These are phyloP conservation scores for Aspergillus sclerotioniger DNA, from an alignment of 495 filamentous ascomycete species.

Conservation along the genomic window DNA sequence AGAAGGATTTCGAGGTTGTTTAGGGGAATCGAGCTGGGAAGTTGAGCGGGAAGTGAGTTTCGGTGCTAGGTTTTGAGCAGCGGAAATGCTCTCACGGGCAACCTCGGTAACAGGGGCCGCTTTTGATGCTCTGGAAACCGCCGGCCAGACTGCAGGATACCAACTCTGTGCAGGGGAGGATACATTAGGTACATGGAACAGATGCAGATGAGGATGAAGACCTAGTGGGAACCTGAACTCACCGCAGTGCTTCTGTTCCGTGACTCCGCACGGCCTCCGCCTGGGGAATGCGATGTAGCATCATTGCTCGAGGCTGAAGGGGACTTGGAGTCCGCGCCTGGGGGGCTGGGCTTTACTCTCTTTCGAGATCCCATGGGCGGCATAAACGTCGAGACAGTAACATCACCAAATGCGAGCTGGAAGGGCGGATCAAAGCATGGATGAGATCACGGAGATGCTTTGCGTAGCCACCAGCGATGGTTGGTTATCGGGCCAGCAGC, in stretches of 20 bases:
- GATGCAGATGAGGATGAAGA: neutral
- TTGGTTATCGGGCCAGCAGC: constrained; percentile 1
- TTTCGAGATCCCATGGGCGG: constrained; percentile 61
- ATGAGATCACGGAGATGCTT: neutral
- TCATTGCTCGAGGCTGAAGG: constrained; percentile 26
- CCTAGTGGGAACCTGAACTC: constrained; percentile 17
- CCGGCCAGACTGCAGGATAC: constrained; percentile 63
- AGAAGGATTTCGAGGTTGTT: constrained; percentile 31
- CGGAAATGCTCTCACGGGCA: constrained; percentile 74
- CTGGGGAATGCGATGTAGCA: constrained; percentile 21
- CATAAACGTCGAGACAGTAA: constrained; percentile 32
- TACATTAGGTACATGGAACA: constrained; percentile 18
- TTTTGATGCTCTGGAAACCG: constrained; percentile 56
- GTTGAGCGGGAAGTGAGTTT: constrained; percentile 36
- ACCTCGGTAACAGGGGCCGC: constrained; percentile 70
- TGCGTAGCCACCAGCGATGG: neutral
- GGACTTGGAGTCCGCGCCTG: constrained; percentile 36
- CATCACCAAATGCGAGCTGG: constrained; percentile 25
- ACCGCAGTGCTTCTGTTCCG: constrained; percentile 35
- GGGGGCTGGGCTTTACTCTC: constrained; percentile 59
- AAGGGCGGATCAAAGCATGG: constrained; percentile 17
- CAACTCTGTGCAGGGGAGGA: constrained; percentile 31
- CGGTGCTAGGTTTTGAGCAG: constrained; percentile 47
- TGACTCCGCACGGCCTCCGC: constrained; percentile 26
- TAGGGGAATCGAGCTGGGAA: constrained; percentile 29